Percentiles rank a stretch among this genome's conserved stretches.
These are phyloP conservation scores for Withania somnifera DNA, from an alignment of 305 asterid genomes.

Conservation along the genomic window DNA sequence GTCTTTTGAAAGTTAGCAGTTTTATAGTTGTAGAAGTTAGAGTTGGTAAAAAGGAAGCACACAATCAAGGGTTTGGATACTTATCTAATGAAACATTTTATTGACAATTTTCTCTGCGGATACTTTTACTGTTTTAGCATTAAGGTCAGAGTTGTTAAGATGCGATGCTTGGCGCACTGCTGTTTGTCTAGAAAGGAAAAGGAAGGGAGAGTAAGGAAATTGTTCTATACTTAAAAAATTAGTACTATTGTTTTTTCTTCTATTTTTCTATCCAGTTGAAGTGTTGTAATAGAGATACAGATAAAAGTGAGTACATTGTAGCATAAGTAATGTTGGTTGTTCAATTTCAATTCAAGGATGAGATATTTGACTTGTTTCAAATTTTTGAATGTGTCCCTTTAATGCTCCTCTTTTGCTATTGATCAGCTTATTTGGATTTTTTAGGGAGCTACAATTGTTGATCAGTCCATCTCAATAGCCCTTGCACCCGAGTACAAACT, in stretches of 20 bases:
- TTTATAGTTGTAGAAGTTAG: not conserved
- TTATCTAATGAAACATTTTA: not conserved
- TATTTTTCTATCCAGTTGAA: not conserved
- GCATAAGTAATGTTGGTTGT: not conserved
- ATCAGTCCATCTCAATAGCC: slow-evolving; percentile 15
- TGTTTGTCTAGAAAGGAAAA: not conserved
- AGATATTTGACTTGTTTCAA: not conserved
- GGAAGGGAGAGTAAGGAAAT: not conserved
- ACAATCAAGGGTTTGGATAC: not conserved
- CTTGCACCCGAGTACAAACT: slow-evolving; percentile 15
- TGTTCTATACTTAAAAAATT: not conserved
- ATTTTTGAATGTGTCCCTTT: not conserved
- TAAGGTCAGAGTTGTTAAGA: not conserved
- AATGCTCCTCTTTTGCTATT: not conserved
- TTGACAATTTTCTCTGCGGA: not conserved
- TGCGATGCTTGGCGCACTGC: not conserved
- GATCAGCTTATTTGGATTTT: not conserved
- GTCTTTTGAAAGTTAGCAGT: not conserved
- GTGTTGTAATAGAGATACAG: not conserved
- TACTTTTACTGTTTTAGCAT: not conserved
- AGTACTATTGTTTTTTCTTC: not conserved
- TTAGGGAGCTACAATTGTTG: slow-evolving; percentile 27
- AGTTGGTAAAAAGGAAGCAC: not conserved
- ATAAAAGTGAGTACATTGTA: not conserved
- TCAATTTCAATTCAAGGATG: not conserved